Percentiles rank a stretch among this genome's conserved stretches.
phyloP scores from a whole-genome alignment of 2,329 filamentous ascomycete species.

The Ceratocystis ficicola region DNA sequence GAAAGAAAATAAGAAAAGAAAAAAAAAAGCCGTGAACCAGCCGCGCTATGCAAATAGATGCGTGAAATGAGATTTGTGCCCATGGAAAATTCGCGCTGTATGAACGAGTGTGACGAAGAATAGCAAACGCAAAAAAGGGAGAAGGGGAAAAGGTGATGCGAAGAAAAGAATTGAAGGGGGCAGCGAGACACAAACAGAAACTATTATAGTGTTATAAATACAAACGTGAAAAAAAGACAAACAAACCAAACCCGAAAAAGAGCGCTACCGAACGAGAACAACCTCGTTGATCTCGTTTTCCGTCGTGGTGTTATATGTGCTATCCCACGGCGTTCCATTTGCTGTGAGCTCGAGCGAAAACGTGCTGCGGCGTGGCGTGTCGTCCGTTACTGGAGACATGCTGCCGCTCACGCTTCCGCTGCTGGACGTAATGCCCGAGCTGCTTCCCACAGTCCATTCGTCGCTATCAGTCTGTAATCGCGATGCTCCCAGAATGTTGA shows the following conservation, averaged over 20 bases:
- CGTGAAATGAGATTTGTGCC: slow-evolving; percentile 16
- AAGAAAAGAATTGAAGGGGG: background rate
- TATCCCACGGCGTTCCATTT: slow-evolving; percentile 33
- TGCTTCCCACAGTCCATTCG: slow-evolving; percentile 82
- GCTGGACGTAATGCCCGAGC: slow-evolving; percentile 43
- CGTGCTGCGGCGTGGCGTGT: slow-evolving; percentile 26
- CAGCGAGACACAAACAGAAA: slow-evolving; percentile 7
- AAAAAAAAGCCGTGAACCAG: slow-evolving; percentile 15
- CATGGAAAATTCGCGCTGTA: slow-evolving; percentile 16
- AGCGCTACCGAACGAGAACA: slow-evolving; percentile 32
- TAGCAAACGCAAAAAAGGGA: slow-evolving; percentile 4
- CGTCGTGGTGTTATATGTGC: slow-evolving; percentile 28
- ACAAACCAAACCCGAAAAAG: slow-evolving; percentile 22
- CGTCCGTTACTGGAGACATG: slow-evolving; percentile 40
- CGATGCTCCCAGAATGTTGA: slow-evolving; percentile 36
- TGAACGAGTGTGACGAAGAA: slow-evolving; percentile 16
- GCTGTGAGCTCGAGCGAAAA: slow-evolving; percentile 30
- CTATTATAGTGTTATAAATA: slow-evolving; percentile 20
- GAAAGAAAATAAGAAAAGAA: background rate
- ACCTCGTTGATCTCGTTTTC: slow-evolving; percentile 38
- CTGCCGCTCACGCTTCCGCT: slow-evolving; percentile 37
- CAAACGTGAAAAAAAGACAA: slow-evolving; percentile 15
- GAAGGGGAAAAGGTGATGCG: background rate
- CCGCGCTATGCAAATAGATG: slow-evolving; percentile 18
- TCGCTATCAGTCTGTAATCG: slow-evolving; percentile 52